Conservation (phyloP, 441 rosid species). For the Aleurites moluccanus region DNA sequence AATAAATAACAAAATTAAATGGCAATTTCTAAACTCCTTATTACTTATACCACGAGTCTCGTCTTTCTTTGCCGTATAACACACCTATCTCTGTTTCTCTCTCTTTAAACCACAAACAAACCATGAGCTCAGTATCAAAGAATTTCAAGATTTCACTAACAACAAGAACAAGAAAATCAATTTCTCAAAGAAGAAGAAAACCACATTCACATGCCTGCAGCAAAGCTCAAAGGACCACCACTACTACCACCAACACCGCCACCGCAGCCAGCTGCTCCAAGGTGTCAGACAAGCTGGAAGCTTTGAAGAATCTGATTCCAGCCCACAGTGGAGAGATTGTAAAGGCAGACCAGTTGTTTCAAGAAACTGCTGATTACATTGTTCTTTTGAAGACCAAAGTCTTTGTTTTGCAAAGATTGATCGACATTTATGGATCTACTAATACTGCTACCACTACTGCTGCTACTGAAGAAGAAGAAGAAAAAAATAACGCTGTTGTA, state of each 20-base stretch:
- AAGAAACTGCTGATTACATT: slow-evolving; percentile 61
- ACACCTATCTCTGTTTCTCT: background rate
- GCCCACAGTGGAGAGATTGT: slow-evolving; percentile 23
- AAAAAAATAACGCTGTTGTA: slow-evolving; percentile 14
- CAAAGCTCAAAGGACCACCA: slow-evolving; percentile 15
- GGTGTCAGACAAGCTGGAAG: slow-evolving; percentile 49
- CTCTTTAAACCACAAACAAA: background rate
- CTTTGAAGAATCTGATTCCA: slow-evolving; percentile 53
- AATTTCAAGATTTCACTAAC: slow-evolving; percentile 15
- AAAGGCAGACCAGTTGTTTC: slow-evolving; percentile 50
- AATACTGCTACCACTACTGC: background rate
- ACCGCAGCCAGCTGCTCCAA: slow-evolving; percentile 5
- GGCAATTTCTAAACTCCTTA: slow-evolving; percentile 25
- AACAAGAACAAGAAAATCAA: slow-evolving; percentile 14
- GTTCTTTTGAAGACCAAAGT: slow-evolving; percentile 48
- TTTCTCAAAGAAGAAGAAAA: slow-evolving; percentile 13
- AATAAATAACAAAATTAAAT: slow-evolving; percentile 15
- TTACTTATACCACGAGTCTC: slow-evolving; percentile 32
- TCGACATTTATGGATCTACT: slow-evolving; percentile 44
- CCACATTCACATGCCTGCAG: slow-evolving; percentile 27
- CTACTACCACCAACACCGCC: no score
- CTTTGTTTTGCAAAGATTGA: slow-evolving; percentile 41
- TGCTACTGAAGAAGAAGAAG: background rate
- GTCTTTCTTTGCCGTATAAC: background rate
- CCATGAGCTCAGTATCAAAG: slow-evolving; percentile 31